Evolutionary conservation across 2,329 filamentous ascomycete genomes (phyloP), one percentile per base, ranked within the genome.

Genomic region (Escovopsis sp.): DNA sequence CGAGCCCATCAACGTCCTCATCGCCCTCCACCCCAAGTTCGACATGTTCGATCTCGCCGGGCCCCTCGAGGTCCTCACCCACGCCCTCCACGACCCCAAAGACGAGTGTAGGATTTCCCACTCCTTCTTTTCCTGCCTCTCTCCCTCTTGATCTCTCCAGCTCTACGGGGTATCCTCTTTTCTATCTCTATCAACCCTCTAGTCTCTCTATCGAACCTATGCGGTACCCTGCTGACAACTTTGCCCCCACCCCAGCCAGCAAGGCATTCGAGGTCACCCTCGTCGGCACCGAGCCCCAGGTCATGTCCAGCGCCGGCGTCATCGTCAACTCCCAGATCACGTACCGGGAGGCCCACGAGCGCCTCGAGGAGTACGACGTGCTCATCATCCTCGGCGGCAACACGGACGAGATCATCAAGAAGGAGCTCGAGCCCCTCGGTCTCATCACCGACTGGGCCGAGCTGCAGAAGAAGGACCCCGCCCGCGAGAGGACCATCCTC

Each of bases 381-480:
- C 68, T 92, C 46, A 68, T 90, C 55, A 63, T 92, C 44, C 68
- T 85, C 19, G 84, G 84, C 49, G 83, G 84, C 51, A 70, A 73
- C 52, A 62, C 63, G 39, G 70, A 77, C 19, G 58, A 64, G 27
- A 57, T 85, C 42, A 59, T 87, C 51, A 75, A 82, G 58, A 60
- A 67, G 50, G 79, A 81, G 52, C 57, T 65, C 35, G 72, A 85
- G 55, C 80, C 79, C 17, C 65, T 87, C 42, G 61, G 66, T 42
- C 65, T 88, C 53, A 83, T 90, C 65, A 69, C 70, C 47, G 76
- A 78, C 50, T 90, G 79, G 59, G 72, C 79, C 43, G 79, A 87
- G 53, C 65, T 88, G 39, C 83, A 90, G 62, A 76, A 83, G 65
- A 75, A 73, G 49, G 80, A 87, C 48, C 79, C 83, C 11, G 67